phyloP scores from a whole-genome alignment of 345 rosid species.

The Camelina laxa region DNA sequence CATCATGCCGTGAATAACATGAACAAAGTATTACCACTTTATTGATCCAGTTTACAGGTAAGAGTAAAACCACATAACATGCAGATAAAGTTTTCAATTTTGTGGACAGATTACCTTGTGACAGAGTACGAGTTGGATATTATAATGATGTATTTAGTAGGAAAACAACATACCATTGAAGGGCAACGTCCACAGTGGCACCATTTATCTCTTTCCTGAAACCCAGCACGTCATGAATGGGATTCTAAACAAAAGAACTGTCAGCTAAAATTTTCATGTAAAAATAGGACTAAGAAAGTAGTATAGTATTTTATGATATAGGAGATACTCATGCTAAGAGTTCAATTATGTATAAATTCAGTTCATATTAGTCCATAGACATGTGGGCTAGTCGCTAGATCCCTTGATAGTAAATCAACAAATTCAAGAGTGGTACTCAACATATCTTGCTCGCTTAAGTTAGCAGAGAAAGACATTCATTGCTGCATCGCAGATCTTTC shows the following conservation, averaged over 20 bases:
- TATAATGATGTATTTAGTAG: not conserved
- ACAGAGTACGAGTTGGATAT: slow-evolving; percentile 4
- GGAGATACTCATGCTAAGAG: slow-evolving; percentile 1
- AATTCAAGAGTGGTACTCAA: slow-evolving; percentile 14
- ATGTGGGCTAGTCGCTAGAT: slow-evolving; percentile 14
- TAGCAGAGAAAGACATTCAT: slow-evolving; percentile 13
- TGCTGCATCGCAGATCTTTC: not conserved
- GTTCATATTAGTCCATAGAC: not conserved
- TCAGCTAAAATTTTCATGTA: slow-evolving; percentile 38
- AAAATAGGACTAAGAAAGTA: not conserved
- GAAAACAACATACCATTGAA: slow-evolving; percentile 75
- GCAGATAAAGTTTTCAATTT: not conserved
- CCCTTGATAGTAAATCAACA: slow-evolving; percentile 9
- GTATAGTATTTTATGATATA: not conserved
- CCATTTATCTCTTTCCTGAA: slow-evolving; percentile 74
- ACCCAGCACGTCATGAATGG: slow-evolving; percentile 86
- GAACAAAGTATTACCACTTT: slow-evolving; percentile 9
- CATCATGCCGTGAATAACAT: slow-evolving; percentile 17
- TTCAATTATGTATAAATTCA: slow-evolving; percentile 10
- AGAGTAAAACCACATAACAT: slow-evolving; percentile 21
- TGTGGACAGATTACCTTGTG: slow-evolving; percentile 9
- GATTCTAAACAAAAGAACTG: slow-evolving; percentile 59
- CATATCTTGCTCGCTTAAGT: slow-evolving; percentile 25
- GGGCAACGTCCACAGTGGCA: slow-evolving; percentile 71
- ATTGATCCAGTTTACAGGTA: slow-evolving; percentile 14